Evolutionary conservation across 2,329 filamentous ascomycete genomes (phyloP).

Genomic region (Ceratocystis alfenasii): DNA sequence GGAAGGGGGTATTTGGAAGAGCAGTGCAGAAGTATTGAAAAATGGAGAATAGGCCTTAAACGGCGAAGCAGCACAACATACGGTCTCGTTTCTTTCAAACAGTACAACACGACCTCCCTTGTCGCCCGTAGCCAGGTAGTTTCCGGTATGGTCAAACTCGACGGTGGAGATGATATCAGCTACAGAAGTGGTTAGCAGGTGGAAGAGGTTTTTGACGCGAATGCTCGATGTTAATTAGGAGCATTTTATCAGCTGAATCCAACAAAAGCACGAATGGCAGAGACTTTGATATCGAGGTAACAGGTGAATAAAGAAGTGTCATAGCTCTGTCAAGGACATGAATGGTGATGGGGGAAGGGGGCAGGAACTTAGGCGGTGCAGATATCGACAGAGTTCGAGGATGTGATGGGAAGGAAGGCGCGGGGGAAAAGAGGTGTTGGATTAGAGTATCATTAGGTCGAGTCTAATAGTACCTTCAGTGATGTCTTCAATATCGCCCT

Average conservation of each 20-base stretch:
- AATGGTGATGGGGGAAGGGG: neutral
- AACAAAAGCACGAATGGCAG: neutral
- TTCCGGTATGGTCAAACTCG: conserved; percentile 81
- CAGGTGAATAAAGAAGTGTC: neutral
- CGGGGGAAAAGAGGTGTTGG: conserved; percentile 1
- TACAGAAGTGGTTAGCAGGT: conserved; percentile 29
- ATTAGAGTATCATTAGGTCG: neutral
- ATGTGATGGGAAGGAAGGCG: neutral
- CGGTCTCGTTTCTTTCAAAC: conserved; percentile 91
- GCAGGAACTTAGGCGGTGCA: neutral
- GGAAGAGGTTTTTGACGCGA: neutral
- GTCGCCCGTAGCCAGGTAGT: conserved; percentile 81
- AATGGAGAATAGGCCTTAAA: conserved; percentile 6
- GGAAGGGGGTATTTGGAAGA: neutral
- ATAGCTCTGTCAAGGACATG: neutral
- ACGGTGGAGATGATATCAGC: conserved; percentile 87
- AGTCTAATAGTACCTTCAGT: conserved; percentile 61
- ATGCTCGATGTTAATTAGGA: neutral
- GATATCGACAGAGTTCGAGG: neutral
- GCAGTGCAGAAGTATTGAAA: neutral
- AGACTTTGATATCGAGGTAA: neutral
- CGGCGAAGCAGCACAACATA: conserved; percentile 36
- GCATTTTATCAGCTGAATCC: neutral
- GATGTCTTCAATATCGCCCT: conserved; percentile 97
- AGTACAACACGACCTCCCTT: conserved; percentile 77